phyloP scores from a whole-genome alignment of 495 filamentous ascomycete species.

The Pyronema domesticum region DNA sequence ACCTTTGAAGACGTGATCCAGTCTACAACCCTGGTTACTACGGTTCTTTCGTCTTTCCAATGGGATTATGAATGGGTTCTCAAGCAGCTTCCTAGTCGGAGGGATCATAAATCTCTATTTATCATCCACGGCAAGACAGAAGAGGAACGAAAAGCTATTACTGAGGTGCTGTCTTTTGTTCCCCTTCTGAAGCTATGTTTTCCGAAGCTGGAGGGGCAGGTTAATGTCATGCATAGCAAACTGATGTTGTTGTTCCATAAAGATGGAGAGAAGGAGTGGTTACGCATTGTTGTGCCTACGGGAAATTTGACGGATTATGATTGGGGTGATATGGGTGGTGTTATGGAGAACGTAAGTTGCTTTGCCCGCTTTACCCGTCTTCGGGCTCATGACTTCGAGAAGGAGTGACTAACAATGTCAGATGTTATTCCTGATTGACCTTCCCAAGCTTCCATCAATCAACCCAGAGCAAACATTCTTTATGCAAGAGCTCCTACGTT shows the following conservation, averaged over 20 bases:
- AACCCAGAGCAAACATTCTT: slow-evolving; percentile 31
- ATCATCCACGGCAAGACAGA: slow-evolving; percentile 48
- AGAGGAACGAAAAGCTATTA: slow-evolving; percentile 9
- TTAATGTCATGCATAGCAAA: slow-evolving; percentile 58
- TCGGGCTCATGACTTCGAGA: background rate
- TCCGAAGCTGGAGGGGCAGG: slow-evolving; percentile 48
- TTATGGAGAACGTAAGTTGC: slow-evolving; percentile 46
- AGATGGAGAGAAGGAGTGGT: slow-evolving; percentile 23
- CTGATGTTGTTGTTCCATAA: slow-evolving; percentile 50
- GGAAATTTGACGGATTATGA: slow-evolving; percentile 48
- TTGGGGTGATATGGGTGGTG: slow-evolving; percentile 44
- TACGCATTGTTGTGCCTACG: slow-evolving; percentile 47
- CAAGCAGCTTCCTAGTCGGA: slow-evolving; percentile 35
- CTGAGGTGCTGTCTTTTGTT: slow-evolving; percentile 6
- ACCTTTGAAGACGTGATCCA: slow-evolving; percentile 83
- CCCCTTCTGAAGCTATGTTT: slow-evolving; percentile 15
- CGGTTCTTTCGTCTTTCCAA: slow-evolving; percentile 70
- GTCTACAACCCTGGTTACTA: slow-evolving; percentile 47
- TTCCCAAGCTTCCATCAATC: slow-evolving; percentile 32
- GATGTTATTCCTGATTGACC: slow-evolving; percentile 52
- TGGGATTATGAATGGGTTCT: slow-evolving; percentile 66
- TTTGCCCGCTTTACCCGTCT: background rate
- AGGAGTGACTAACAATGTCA: slow-evolving; percentile 19
- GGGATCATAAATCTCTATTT: slow-evolving; percentile 40
- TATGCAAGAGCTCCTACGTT: slow-evolving; percentile 39